Base-by-base conservation (phyloP, 2,329 filamentous ascomycete species). In the Fusarium brachygibbosum region DNA sequence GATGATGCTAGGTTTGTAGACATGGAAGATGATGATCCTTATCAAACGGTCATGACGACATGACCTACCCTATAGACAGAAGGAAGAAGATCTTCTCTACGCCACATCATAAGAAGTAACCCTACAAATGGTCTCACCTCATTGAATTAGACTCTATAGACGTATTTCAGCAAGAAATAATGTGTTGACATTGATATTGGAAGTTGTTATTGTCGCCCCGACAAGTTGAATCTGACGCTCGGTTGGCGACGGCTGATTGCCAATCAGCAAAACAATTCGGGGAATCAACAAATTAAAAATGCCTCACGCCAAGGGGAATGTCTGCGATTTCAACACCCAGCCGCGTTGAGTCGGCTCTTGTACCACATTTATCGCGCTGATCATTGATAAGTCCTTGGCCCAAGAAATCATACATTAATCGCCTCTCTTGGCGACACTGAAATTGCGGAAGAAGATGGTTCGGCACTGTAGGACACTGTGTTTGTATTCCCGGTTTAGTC, bases 1-100 rank as follows among this genome's bases (percentile, higher is more conserved):
- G n/a, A 38, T 11, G n/a, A 38, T 11, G n/a, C 2, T 38, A 6
- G 6, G 4, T 8, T 3, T 0, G 14, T 16, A 2, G 3, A 10
- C 11, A 2, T 31, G 31, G 28, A 9, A 31, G 3, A 7, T 14
- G 16, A 19, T 9, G 9, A 46, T 25, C 23, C 23, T 25, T 25
- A 25, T 25, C 23, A 5, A 25, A 25, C 4, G 23, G 23, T n/a
- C 4, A 11, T 23, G 11, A 13, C 45, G 16, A 32, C 29, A 23
- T n/a, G 12, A 4, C 45, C 7, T 34, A 48, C 45, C 45, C 28
- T 48, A 17, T 13, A 42, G 14, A 32, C 19, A n/a, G 32, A 5
- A 16, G 19, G 14, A 21, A 13, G 11, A 5, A 12, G 2, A 34
- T 3, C 29, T 34, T 17, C 16, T 16, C 7, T 11, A 48, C 29